A percentile compares a stretch with the other conserved stretches of the same genome.
phyloP scores from a whole-genome alignment of 2,329 filamentous ascomycete species.

The Aspergillus flavus region DNA sequence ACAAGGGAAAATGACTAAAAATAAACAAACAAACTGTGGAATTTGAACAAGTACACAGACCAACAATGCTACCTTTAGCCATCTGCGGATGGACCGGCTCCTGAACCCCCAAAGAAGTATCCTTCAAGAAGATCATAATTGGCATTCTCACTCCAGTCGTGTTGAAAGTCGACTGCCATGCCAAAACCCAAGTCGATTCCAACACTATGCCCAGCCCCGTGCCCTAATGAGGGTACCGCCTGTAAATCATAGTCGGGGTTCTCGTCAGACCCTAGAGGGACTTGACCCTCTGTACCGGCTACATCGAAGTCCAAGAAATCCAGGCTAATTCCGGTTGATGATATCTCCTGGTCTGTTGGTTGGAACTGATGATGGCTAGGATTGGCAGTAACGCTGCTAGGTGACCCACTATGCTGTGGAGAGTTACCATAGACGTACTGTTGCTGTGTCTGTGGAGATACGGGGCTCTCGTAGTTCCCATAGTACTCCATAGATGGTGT shows the following conservation, averaged over 20 bases:
- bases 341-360: slow-evolving; percentile 25
- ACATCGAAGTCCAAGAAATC: slow-evolving; percentile 59
- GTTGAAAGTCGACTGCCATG: slow-evolving; percentile 49
- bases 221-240: slow-evolving; percentile 33
- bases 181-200: slow-evolving; percentile 49
- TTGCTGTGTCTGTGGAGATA: slow-evolving; percentile 34
- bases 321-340: slow-evolving; percentile 46
- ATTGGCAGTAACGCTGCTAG: slow-evolving; percentile 28
- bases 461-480: slow-evolving; percentile 38
- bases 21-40: slow-evolving; percentile 5
- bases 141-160: slow-evolving; percentile 52
- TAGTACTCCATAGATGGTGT: slow-evolving; percentile 37
- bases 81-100: slow-evolving; percentile 28
- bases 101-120: slow-evolving; percentile 57
- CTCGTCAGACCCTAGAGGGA: slow-evolving; percentile 30
- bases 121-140: slow-evolving; percentile 57
- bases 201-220: slow-evolving; percentile 40
- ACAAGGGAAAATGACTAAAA: slow-evolving; percentile 8
- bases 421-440: slow-evolving; percentile 39
- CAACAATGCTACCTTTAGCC: slow-evolving; percentile 10
- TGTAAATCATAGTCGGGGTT: slow-evolving; percentile 32
- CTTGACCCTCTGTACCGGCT: slow-evolving; percentile 31
- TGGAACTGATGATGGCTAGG: slow-evolving; percentile 28
- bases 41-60: neutral
- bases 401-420: slow-evolving; percentile 37